Evolutionary conservation across 1,139 yeast genomes (phyloP), one percentile per base, ranked within the genome.

Genomic region (Tardiomyces blankii): DNA sequence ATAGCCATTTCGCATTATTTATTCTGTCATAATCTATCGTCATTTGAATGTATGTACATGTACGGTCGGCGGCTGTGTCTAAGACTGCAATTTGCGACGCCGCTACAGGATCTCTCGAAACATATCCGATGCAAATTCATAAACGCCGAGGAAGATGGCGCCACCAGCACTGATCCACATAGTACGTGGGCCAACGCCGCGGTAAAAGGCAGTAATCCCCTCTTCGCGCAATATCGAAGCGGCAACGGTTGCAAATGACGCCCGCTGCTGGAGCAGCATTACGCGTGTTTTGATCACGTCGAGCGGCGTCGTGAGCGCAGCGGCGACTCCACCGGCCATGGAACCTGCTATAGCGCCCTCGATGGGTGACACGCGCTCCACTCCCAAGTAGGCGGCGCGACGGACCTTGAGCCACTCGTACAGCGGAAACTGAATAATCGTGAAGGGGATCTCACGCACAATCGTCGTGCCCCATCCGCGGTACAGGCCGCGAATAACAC

Each of bases 101-200:
- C 8, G 8, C 11, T 30, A 30, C 16, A 30, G 5, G 35, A 30
- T 30, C 16, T 30, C 16, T 12, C 35, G 5, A 9, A 12, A 30
- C 35, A 30, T 11, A 14, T 30, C 35, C 5, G 35, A 5, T 30
- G 35, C 35, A 30, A 30, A 66, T 64, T 91, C 98, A 60, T 91
- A 91, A 49, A 87, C 86, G 2, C 99, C 99, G 48, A 91, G 71
- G 67, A 93, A 91, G 35, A 93, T 87, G 28, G 97, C 96, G 18
- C 99, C 99, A 16, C 99, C 99, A 3, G 95, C 93, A 67, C 95
- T 82, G 50, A 91, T 91, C 98, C 98, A 91, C 77, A 85, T 74
- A 0, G 96, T 88, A 61, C 98, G 73, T 2, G 98, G 97, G 0
- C 95, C 96, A 39, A 89, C 74, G 4, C 98, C 98, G 44, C 75